These are phyloP conservation scores for Calamus simplicifolius DNA, from an alignment of 176 grass and related monocot genomes.

Conservation along the genomic window DNA sequence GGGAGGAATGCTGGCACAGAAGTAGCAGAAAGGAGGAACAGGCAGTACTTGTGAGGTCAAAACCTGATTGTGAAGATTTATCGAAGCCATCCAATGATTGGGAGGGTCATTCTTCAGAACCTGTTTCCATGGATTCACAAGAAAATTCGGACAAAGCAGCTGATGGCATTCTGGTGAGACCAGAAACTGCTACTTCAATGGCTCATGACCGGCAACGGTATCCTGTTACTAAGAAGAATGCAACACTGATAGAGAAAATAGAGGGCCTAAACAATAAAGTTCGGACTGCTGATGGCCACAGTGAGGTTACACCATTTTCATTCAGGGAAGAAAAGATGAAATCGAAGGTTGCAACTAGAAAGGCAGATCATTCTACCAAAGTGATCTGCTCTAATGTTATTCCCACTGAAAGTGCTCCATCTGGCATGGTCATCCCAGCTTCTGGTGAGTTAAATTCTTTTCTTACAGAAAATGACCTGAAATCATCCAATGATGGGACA, in stretches of 20 bases:
- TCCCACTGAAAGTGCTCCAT: constrained; percentile 13
- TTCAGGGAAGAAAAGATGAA: constrained; percentile 36
- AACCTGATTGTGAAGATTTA: constrained; percentile 23
- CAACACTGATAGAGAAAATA: constrained; percentile 86
- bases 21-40: constrained; percentile 26
- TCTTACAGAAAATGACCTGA: constrained; percentile 9
- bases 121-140: constrained; percentile 23
- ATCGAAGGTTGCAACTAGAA: constrained; percentile 21
- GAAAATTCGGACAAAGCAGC: constrained; percentile 21
- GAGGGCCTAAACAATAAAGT: constrained; percentile 83
- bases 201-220: constrained; percentile 28
- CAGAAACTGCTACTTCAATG: constrained; percentile 27
- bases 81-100: constrained; percentile 6
- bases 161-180: constrained; percentile 31
- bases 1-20: neutral
- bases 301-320: constrained; percentile 27
- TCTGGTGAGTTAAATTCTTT: constrained; percentile 15
- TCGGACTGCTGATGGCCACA: constrained; percentile 44
- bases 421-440: constrained; percentile 9
- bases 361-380: constrained; percentile 30
- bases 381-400: constrained; percentile 16
- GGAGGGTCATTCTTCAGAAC: neutral
- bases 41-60: constrained; percentile 20
- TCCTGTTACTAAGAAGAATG: constrained; percentile 56
- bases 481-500: constrained; percentile 7